A percentile compares a stretch with the other conserved stretches of the same genome.
These are phyloP conservation scores for Panicum miliaceum DNA, from an alignment of 176 grass and related monocot species.

Conservation along the genomic window DNA sequence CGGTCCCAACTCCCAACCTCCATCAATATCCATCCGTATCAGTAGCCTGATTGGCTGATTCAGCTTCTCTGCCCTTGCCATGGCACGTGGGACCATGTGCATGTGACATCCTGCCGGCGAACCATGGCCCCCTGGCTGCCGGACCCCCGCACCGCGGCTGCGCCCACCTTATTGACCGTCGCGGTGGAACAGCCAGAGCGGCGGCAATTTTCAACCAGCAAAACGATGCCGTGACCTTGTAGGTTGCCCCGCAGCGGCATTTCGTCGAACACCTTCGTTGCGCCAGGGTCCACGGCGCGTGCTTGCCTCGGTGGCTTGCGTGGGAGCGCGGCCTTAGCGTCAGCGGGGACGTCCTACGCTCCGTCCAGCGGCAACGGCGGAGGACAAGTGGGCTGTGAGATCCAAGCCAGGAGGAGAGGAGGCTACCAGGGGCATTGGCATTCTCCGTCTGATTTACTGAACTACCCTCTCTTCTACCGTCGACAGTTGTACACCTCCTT, in stretches of 20 bases:
- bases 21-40: slow-evolving; percentile 24
- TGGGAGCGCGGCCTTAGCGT: neutral
- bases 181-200: neutral
- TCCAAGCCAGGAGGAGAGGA: neutral
- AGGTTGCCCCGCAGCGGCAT: neutral
- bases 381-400: neutral
- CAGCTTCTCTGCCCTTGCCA: slow-evolving; percentile 10
- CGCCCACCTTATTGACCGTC: neutral
- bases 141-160: neutral
- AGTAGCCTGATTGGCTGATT: neutral
- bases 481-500: neutral
- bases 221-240: neutral
- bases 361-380: neutral
- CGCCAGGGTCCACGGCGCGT: neutral
- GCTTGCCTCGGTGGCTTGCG: neutral
- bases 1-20: neutral
- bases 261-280: slow-evolving; percentile 37
- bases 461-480: too few species aligned
- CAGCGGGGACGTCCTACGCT: neutral
- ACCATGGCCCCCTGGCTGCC: neutral
- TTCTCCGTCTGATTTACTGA: too few species aligned
- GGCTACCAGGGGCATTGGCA: neutral
- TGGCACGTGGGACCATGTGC: neutral
- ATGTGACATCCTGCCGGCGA: neutral
- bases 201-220: neutral